Percentiles rank a stretch among this genome's conserved stretches.
Conservation (phyloP, 2,329 filamentous ascomycete genomes). For the Fonsecaea erecta region DNA sequence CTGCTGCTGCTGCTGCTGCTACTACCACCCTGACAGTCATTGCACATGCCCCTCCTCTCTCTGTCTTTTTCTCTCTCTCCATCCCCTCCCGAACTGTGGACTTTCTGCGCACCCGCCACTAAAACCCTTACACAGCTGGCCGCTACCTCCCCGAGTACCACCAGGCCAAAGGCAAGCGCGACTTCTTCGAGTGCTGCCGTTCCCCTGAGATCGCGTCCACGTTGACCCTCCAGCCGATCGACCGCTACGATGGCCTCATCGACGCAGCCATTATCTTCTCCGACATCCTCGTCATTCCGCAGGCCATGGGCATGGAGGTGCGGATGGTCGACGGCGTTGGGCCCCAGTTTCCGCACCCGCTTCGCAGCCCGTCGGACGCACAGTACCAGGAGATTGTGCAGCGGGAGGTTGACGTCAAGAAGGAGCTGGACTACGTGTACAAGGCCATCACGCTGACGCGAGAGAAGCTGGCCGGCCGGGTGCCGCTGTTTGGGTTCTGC, state of each 20-base stretch:
- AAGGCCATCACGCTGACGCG: conserved; percentile 90
- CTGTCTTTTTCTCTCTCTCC: background rate
- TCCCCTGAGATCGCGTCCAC: conserved; percentile 90
- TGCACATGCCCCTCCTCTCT: conserved; percentile 24
- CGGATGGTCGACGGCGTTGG: conserved; percentile 98
- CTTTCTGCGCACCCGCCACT: background rate
- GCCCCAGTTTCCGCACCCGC: conserved; percentile 86
- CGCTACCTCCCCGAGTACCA: conserved; percentile 98
- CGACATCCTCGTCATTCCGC: conserved; percentile 95
- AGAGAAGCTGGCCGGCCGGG: conserved; percentile 82
- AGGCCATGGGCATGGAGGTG: conserved; percentile 97
- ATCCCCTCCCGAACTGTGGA: too few species aligned
- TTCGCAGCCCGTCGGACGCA: conserved; percentile 76
- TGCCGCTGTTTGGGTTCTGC: conserved; percentile 94
- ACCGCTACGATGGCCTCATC: conserved; percentile 85
- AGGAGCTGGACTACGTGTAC: conserved; percentile 92
- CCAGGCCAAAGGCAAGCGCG: conserved; percentile 82
- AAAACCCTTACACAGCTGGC: conserved; percentile 68
- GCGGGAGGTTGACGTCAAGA: conserved; percentile 79
- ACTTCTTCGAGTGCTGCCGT: conserved; percentile 98
- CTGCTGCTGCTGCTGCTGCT: conserved; percentile 25
- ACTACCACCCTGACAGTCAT: conserved; percentile 25
- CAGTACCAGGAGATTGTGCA: conserved; percentile 81
- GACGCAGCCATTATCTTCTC: conserved; percentile 99
- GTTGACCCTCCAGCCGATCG: conserved; percentile 90